Evolutionary conservation across 2,329 filamentous ascomycete genomes (phyloP).

Genomic region (Cercospora beticola): DNA sequence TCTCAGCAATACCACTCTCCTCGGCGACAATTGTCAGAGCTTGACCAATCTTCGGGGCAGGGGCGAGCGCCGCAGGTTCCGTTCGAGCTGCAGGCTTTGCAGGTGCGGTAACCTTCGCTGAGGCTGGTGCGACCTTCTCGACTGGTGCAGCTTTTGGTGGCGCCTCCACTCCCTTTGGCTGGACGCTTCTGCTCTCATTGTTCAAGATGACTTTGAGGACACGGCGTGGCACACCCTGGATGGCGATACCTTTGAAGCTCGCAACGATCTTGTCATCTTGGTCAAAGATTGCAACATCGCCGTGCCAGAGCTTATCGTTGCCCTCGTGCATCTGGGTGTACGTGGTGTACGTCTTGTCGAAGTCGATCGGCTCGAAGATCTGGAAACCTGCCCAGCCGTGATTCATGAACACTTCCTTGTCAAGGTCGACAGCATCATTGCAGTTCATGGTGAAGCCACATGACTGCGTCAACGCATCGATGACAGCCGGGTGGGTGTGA

Average conservation of each 20-base stretch:
- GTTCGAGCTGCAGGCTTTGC: not conserved
- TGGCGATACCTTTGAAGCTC: not conserved
- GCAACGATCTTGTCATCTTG: not conserved
- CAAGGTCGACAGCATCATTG: conserved; percentile 29
- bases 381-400: conserved; percentile 36
- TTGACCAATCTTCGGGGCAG: conserved; percentile 14
- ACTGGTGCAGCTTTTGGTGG: not conserved
- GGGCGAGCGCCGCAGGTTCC: not conserved
- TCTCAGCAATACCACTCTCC: conserved; percentile 31
- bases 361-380: conserved; percentile 30
- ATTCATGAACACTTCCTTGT: conserved; percentile 37
- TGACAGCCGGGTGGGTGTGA: not conserved
- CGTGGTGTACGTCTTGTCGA: conserved; percentile 32
- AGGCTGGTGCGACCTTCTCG: not conserved
- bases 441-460: conserved; percentile 24
- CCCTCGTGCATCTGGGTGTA: conserved; percentile 32
- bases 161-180: not conserved
- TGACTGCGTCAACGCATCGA: conserved; percentile 27
- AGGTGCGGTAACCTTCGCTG: not conserved
- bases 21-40: conserved; percentile 34
- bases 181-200: conserved; percentile 7
- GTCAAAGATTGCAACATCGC: not conserved
- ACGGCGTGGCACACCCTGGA: not conserved
- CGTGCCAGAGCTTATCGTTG: conserved; percentile 28
- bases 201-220: conserved; percentile 1